These are phyloP conservation scores for Aspergillus sp. DNA, from an alignment of 2,329 filamentous ascomycete species.

Conservation along the genomic window DNA sequence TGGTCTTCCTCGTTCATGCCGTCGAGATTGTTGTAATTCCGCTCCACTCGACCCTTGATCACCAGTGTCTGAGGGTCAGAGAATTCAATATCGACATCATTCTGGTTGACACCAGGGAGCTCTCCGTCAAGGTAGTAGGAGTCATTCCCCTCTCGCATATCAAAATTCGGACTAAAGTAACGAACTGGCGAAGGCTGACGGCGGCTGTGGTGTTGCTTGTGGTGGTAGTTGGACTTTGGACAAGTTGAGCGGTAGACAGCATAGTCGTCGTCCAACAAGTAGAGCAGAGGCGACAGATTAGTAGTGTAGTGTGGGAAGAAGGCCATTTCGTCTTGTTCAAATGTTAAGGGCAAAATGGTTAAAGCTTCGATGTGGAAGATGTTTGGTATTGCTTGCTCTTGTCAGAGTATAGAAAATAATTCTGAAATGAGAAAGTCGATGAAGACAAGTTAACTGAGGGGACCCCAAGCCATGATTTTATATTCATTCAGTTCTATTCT, in stretches of 20 bases:
- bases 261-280: conserved; percentile 35
- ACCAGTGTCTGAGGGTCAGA: conserved; percentile 39
- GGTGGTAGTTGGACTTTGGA: conserved; percentile 9
- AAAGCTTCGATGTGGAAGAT: not conserved
- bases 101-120: conserved; percentile 38
- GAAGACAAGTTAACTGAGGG: conserved; percentile 1
- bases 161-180: conserved; percentile 36
- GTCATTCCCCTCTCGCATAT: conserved; percentile 37
- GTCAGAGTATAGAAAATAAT: not conserved
- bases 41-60: conserved; percentile 36
- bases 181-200: conserved; percentile 10
- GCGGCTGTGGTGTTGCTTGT: not conserved
- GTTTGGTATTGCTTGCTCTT: not conserved
- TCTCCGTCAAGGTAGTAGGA: conserved; percentile 41
- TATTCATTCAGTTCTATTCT: conserved; percentile 9
- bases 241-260: conserved; percentile 25
- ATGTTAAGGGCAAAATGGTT: conserved; percentile 5
- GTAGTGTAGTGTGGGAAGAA: conserved; percentile 31
- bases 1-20: conserved; percentile 1
- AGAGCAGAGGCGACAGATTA: conserved; percentile 37
- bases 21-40: conserved; percentile 22
- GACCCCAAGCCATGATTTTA: conserved; percentile 7
- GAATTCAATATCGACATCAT: conserved; percentile 42
- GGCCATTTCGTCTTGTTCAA: conserved; percentile 26
- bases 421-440: not conserved